Evolutionary conservation across 106 monocot species (phyloP).

Genomic region (Apostasia ramifera): DNA sequence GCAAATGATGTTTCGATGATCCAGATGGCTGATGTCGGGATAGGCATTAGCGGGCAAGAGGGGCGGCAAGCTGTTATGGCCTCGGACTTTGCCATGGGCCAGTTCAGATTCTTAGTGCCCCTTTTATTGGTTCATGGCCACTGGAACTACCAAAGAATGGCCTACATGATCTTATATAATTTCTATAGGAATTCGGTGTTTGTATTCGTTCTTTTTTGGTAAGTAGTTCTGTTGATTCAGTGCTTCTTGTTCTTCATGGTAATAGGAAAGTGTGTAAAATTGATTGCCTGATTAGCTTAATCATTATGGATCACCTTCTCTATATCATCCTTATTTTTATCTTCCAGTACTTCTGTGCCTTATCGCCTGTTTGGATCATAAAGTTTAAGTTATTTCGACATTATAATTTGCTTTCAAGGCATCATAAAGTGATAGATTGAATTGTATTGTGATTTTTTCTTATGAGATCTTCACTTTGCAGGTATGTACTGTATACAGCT

Average conservation of each 20-base stretch:
- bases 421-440: no score
- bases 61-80: constrained; percentile 99
- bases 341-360: no score
- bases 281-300: no score
- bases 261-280: no score
- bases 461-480: constrained; percentile 8
- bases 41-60: constrained; percentile 94
- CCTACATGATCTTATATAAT: constrained; percentile 97
- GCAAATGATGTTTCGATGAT: constrained; percentile 99
- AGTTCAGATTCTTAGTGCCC: constrained; percentile 96
- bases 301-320: no score
- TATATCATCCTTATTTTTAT: no score
- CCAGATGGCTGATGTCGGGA: constrained; percentile 96
- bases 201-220: constrained; percentile 88
- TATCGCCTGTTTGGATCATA: no score
- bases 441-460: no score
- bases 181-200: constrained; percentile 89
- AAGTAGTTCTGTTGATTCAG: constrained; percentile 6
- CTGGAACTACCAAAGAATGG: constrained; percentile 98
- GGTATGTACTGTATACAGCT: constrained; percentile 86
- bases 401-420: no score
- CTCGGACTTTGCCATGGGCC: constrained; percentile 94
- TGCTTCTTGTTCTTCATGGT: no score
- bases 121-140: constrained; percentile 96
- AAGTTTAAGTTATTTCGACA: no score